Evolutionary conservation across 2,329 filamentous ascomycete genomes (phyloP).

Genomic region (Ophiostoma sp.): DNA sequence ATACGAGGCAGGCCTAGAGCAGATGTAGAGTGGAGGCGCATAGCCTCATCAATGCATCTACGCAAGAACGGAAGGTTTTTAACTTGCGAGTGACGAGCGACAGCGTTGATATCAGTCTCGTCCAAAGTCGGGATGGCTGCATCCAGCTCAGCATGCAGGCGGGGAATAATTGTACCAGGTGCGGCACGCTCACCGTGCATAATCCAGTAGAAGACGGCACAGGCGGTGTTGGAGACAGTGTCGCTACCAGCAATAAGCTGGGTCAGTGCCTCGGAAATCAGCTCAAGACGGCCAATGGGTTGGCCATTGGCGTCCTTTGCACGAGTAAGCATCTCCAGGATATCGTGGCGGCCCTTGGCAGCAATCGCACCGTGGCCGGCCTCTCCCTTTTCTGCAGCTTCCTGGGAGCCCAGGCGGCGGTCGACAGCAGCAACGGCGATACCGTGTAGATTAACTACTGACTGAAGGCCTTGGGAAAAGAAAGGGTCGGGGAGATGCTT

Average conservation of each 20-base stretch:
- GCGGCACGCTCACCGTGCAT: constrained; percentile 23
- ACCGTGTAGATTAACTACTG: constrained; percentile 23
- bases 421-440: constrained; percentile 25
- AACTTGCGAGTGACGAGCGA: constrained; percentile 21
- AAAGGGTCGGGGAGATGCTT: constrained; percentile 24
- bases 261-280: constrained; percentile 25
- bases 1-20: constrained; percentile 25
- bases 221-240: constrained; percentile 26
- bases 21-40: constrained; percentile 25
- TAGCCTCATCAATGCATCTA: constrained; percentile 25
- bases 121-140: constrained; percentile 18
- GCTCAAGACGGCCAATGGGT: constrained; percentile 21
- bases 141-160: constrained; percentile 25
- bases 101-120: background rate
- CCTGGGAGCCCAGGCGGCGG: constrained; percentile 22
- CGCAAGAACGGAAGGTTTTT: constrained; percentile 23
- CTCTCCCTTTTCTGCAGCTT: constrained; percentile 17
- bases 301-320: constrained; percentile 21
- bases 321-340: constrained; percentile 24
- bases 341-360: constrained; percentile 24
- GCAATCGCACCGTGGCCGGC: constrained; percentile 1
- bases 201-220: constrained; percentile 26
- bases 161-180: constrained; percentile 21
- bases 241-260: constrained; percentile 26
- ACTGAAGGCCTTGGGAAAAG: constrained; percentile 23